These are phyloP conservation scores for Bruguiera sexangula DNA, from an alignment of 345 rosid species.

Conservation along the genomic window DNA sequence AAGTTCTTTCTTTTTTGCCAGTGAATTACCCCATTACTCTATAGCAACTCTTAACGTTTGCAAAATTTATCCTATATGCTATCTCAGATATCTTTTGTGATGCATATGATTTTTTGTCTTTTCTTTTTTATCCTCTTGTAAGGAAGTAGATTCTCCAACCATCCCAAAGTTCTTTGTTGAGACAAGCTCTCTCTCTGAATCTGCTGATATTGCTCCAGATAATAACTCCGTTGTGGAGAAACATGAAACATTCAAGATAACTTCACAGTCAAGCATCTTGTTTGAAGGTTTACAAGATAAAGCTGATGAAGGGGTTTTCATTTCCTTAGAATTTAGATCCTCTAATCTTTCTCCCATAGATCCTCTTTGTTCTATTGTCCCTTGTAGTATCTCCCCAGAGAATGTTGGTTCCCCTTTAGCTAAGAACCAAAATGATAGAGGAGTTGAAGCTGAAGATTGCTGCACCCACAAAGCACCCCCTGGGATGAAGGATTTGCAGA, in stretches of 20 bases:
- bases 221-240: slow-evolving; percentile 43
- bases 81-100: no score
- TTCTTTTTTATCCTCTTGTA: slow-evolving; percentile 13
- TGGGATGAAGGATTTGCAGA: slow-evolving; percentile 19
- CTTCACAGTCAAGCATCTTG: slow-evolving; percentile 38
- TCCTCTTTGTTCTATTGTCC: slow-evolving; percentile 74
- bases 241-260: slow-evolving; percentile 22
- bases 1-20: no score
- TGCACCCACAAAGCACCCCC: slow-evolving; percentile 13
- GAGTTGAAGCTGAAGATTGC: slow-evolving; percentile 29
- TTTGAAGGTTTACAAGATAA: slow-evolving; percentile 31
- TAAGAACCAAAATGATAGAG: slow-evolving; percentile 22
- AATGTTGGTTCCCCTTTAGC: slow-evolving; percentile 20
- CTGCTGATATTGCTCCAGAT: slow-evolving; percentile 50
- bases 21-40: no score
- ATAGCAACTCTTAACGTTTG: no score
- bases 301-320: slow-evolving; percentile 25
- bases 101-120: slow-evolving; percentile 8
- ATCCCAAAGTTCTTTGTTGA: slow-evolving; percentile 38
- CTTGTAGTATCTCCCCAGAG: slow-evolving; percentile 58
- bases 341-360: slow-evolving; percentile 38
- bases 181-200: slow-evolving; percentile 66
- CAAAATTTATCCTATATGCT: no score
- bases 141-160: slow-evolving; percentile 35
- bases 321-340: slow-evolving; percentile 45